Evolutionary conservation across 768 basidiomycete species (phyloP).

Genomic region (Galerina sulciceps): DNA sequence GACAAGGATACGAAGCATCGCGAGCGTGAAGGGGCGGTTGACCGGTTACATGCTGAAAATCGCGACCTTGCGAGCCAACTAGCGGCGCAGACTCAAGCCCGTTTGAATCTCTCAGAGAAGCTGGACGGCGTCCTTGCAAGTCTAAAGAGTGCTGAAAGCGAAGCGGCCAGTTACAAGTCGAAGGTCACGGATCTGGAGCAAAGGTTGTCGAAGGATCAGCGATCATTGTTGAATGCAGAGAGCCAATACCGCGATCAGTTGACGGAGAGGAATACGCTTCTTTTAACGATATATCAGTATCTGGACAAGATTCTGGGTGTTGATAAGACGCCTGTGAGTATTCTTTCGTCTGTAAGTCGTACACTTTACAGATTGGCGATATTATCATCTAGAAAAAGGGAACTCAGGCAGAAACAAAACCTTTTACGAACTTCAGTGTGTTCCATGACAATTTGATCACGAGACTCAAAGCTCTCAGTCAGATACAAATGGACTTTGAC

Average conservation of each 20-base stretch:
- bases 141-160: slow-evolving; percentile 70
- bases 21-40: slow-evolving; percentile 74
- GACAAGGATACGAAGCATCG: slow-evolving; percentile 67
- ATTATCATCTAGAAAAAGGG: slow-evolving; percentile 62
- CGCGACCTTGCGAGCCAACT: slow-evolving; percentile 81
- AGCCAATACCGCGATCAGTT: slow-evolving; percentile 88
- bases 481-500: slow-evolving; percentile 88
- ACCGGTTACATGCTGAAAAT: slow-evolving; percentile 78
- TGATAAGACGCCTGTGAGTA: slow-evolving; percentile 79
- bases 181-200: slow-evolving; percentile 79
- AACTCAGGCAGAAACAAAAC: slow-evolving; percentile 82
- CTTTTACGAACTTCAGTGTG: slow-evolving; percentile 90
- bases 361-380: background rate
- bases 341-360: background rate
- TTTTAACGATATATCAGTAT: slow-evolving; percentile 93
- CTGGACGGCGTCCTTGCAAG: slow-evolving; percentile 70
- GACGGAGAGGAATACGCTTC: slow-evolving; percentile 89
- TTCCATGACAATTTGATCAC: slow-evolving; percentile 95
- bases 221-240: slow-evolving; percentile 71
- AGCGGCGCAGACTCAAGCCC: slow-evolving; percentile 84
- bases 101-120: slow-evolving; percentile 88
- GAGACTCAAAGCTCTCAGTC: slow-evolving; percentile 81
- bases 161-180: slow-evolving; percentile 60
- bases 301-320: slow-evolving; percentile 93
- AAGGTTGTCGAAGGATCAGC: slow-evolving; percentile 81